Evolutionary conservation across 139 green algal genomes (phyloP), one percentile per base, ranked within the genome.

Genomic region (Tetraselmis striata): DNA sequence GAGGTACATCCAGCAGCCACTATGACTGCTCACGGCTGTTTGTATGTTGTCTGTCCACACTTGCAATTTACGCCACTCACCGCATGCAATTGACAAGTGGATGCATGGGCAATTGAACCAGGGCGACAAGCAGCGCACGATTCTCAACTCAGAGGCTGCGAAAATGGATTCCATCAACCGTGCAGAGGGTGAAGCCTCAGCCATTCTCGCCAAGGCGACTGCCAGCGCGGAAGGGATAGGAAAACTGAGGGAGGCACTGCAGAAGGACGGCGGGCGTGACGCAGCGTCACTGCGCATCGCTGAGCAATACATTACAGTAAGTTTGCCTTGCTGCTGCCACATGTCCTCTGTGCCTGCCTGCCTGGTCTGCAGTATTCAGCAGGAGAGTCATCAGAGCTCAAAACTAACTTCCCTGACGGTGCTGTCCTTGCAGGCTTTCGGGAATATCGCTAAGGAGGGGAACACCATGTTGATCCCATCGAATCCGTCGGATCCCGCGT

Each of bases 391-490:
- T n/a, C n/a, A n/a, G n/a, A n/a, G n/a, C n/a, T n/a, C n/a, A n/a
- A n/a, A n/a, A n/a, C n/a, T n/a, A n/a, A n/a, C n/a, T n/a, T n/a
- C n/a, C n/a, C n/a, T n/a, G n/a, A n/a, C n/a, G n/a, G n/a, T n/a
- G n/a, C n/a, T n/a, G n/a, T 67, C 45, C 11, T 67, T 18, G 18
- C 45, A 77, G 76, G 94, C 92, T 27, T 99, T 99, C 84, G 78
- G 84, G 0, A 82, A 95, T 26, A 88, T 99, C 31, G 96, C 96
- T 79, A 96, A 98, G 89, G 74, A 93, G 77, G 86, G 90, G 28
- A 99, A 92, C 77, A 98, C 95, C 0, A 89, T 98, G 86, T 80
- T 99, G 83, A 88, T 98, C 32, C 96, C 96, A 0, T 81, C 90
- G 27, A 89, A 89, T 27, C 81, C 89, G 2, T 59, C 83, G 26